Conservation (phyloP, 2,329 filamentous ascomycete species). For the Neodidymelliopsis sp. region DNA sequence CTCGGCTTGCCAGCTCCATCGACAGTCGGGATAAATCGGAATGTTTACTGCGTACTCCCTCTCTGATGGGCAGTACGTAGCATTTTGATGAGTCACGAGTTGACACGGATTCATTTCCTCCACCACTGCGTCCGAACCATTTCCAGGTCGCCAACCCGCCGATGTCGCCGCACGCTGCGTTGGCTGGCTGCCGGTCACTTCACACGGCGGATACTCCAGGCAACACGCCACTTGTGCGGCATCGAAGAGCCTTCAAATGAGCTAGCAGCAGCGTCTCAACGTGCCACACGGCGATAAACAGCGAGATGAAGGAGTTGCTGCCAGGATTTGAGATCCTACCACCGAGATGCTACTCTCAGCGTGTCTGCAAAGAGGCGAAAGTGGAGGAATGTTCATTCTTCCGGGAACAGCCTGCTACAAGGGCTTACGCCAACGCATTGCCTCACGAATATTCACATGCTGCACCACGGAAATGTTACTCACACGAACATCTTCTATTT, state of each 20-base stretch:
- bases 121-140: conserved; percentile 23
- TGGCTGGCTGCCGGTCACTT: conserved; percentile 19
- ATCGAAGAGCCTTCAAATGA: conserved; percentile 2
- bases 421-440: conserved; percentile 29
- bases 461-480: conserved; percentile 23
- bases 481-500: conserved; percentile 2
- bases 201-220: conserved; percentile 41
- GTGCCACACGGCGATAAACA: conserved; percentile 16
- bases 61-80: conserved; percentile 21
- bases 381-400: conserved; percentile 22
- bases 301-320: conserved; percentile 5
- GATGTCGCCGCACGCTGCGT: conserved; percentile 41
- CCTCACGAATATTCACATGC: conserved; percentile 18
- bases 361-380: conserved; percentile 16
- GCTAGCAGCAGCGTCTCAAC: conserved; percentile 22
- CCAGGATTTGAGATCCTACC: conserved; percentile 24
- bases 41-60: conserved; percentile 10
- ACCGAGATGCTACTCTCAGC: conserved; percentile 18
- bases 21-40: conserved; percentile 42
- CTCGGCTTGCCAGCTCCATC: conserved; percentile 12
- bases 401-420: conserved; percentile 15
- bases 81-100: conserved; percentile 49
- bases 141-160: conserved; percentile 30
- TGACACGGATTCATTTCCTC: conserved; percentile 33
- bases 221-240: conserved; percentile 15